Base-by-base conservation (phyloP, 2,329 filamentous ascomycete species). In the Aschersonia sp. region DNA sequence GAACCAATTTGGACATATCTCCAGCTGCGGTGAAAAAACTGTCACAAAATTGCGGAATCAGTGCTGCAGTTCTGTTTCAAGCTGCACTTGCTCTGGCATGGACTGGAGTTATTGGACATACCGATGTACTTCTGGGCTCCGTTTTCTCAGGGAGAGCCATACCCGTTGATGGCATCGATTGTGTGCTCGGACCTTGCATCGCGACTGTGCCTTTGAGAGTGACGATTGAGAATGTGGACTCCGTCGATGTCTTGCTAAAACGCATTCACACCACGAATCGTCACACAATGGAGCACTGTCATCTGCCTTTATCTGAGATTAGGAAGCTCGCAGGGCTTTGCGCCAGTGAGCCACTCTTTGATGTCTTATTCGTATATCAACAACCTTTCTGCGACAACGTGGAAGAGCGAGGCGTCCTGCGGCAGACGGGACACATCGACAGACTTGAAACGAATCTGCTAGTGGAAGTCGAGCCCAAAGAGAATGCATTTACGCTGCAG, bases 301-400 rank as follows among this genome's bases (percentile, higher is more conserved):
- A 68, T 1, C 57, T 88, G 5, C 72, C 86, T 0, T 69, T 94
- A 2, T 66, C 76, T 1, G 78, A 87, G 2, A 85, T 95, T 53
- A 82, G 79, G 56, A 77, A 74, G 53, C 62, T 73, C 1, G 75
- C 73, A 4, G 74, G 72, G 0, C 50, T 83, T 1, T 64, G 71
- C 31, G 69, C 77, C 1, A 68, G 72, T 1, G 71, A 77, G 40
- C 64, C 65, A 1, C 63, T 94, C 0, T 95, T 90, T 54, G 85
- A 94, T 54, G 73, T 81, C 1, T 67, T 95, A 0, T 82, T 94
- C 55, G 81, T 89, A 0, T 95, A 89, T 71, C 89, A 95, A 55
- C 83, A 94, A 57, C 84, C 81, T 0, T 66, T 83, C 1, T 52
- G 54, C 3, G 58, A 57, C 63, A 67, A 57, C 66, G 55, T 54